phyloP scores from a whole-genome alignment of 108 stramenopile species.

The Cyclostephanos invisitatus region DNA sequence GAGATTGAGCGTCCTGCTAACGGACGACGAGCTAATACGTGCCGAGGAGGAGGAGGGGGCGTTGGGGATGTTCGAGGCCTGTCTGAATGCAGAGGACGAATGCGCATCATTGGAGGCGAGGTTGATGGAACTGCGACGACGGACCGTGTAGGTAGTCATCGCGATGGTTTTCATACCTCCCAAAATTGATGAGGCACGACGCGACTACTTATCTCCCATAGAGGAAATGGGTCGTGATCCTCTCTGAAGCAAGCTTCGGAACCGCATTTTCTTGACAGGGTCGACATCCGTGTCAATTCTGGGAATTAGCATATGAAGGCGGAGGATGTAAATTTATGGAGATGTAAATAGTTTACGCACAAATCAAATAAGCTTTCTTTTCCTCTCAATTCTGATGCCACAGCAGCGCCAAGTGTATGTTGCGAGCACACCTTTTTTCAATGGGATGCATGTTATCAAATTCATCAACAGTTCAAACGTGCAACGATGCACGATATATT shows the following conservation, averaged over 20 bases:
- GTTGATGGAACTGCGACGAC: conserved; percentile 54
- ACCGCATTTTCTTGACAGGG: too few species aligned
- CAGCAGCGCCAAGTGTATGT: neutral
- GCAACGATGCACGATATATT: conserved; percentile 79
- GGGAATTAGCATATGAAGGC: too few species aligned
- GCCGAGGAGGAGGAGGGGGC: conserved; percentile 80
- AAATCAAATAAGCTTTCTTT: neutral
- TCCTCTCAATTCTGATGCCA: neutral
- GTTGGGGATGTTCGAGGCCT: conserved; percentile 44
- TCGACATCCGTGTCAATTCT: too few species aligned
- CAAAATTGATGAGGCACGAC: too few species aligned
- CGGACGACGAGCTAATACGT: conserved; percentile 79
- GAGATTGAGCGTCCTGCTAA: conserved; percentile 67
- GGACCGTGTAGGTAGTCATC: conserved; percentile 27
- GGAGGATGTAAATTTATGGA: too few species aligned
- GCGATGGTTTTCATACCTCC: neutral
- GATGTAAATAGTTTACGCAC: neutral
- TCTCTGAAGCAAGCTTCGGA: neutral
- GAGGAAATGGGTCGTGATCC: neutral
- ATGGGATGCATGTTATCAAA: conserved; percentile 1
- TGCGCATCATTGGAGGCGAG: conserved; percentile 63
- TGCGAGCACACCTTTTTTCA: too few species aligned
- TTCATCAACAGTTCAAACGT: conserved; percentile 59
- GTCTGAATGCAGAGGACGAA: conserved; percentile 56
- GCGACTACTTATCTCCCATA: neutral